Base-by-base conservation (phyloP, 495 filamentous ascomycete species). In the Neurospora sp. region DNA sequence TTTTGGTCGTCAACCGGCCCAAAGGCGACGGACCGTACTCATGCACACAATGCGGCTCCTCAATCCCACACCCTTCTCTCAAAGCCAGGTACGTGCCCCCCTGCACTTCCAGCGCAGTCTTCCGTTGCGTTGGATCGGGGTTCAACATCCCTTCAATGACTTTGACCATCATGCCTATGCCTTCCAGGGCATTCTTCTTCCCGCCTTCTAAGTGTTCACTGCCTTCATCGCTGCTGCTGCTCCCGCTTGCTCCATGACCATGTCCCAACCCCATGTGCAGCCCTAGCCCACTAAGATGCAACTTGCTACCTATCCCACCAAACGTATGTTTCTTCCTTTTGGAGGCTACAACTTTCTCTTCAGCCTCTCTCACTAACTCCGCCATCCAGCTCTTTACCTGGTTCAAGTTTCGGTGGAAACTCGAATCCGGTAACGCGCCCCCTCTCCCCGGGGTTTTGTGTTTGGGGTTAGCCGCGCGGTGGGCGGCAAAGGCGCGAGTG, bases 341-440 rank as follows among this genome's bases (percentile, higher is more conserved):
- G 48, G 86, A 79, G 31, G 91, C 89, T 37, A 2, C 20, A 59
- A 59, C 48, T 14, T 59, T 59, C 11, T 23, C 20, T 27, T 59
- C 48, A 0, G 48, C 48, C 48, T 93, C 90, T 69, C 89, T 89
- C 59, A 89, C 88, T 0, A 97, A 82, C 11, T 85, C 81, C 0
- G 86, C 85, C 79, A 95, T 92, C 94, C 95, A 97, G 18, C 85
- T 88, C 66, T 90, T 88, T 1, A 97, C 88, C 78, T 94, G 92
- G 16, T 86, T 87, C 0, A 92, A 83, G 76, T 97, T 96, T 37
- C 89, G 89, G 79, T 97, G 94, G 81, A 94, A 98, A 0, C 91
- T 93, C 2, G 91, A 88, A 77, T 97, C 92, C 11, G 91, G 84
- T 10, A 85, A 88, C 38, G 91, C 88, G 3, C 90, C 90, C 72